Evolutionary conservation across 805 yeast genomes (phyloP), one percentile per base, ranked within the genome.

Genomic region (Saccharomycopsis fermentans): DNA sequence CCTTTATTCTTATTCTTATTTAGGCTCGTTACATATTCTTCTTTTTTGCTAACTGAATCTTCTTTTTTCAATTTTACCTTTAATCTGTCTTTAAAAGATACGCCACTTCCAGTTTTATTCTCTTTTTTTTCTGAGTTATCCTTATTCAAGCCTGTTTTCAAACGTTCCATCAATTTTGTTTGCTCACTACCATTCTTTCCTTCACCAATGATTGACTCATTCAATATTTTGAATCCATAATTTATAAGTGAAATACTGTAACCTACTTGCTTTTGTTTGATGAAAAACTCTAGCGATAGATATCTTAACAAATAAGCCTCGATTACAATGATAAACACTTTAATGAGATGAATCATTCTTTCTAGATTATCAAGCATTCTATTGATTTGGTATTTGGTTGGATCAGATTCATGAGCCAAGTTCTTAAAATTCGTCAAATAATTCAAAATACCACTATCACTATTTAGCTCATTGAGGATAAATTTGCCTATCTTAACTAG

Each of bases 301-400:
- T 57, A 62, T 39, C 55, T 57, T 3, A 54, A 56, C 9, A 60
- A 39, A 34, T 57, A 62, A 12, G 59, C n/a, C 24, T 56, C 54
- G 6, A 59, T 35, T 26, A 57, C 59, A 40, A 57, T 54, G 16
- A 21, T 27, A n/a, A 48, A 43, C 8, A 59, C 14, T 34, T 43
- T 40, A 1, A 47, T 26, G 26, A 27, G 21, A 9, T 34, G 16
- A 16, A 16, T 32, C 50, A 43, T 43, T 8, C 26, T 26, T 24
- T 39, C 27, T 27, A 54, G 2, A 54, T 24, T 40, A 8, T 21
- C 52, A 1, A 50, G 24, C 21, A n/a, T 14, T 9, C 19, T 32
- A 3, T 17, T 26, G 4, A 37, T 40, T 24, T 36, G 36, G 3
- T 54, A 53, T 4, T 14, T 24, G 24, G 34, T 50, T 19, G n/a